Evolutionary conservation across 73 alveolate species (phyloP).

Genomic region (Blepharisma japonicum): DNA sequence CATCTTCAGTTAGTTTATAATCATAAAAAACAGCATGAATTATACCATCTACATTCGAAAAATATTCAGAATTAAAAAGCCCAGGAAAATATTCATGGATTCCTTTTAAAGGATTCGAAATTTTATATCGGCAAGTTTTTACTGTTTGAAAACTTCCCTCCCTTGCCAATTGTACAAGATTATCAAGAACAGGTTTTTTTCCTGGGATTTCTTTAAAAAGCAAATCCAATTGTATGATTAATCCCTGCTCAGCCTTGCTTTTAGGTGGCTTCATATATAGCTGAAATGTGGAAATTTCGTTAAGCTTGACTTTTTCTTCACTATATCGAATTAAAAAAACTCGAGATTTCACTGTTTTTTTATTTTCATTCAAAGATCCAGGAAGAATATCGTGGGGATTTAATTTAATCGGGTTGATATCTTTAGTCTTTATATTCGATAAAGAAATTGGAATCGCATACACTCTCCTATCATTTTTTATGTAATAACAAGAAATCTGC

Average conservation of each 20-base stretch:
- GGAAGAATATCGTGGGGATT: not conserved
- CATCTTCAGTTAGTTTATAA: too few species aligned
- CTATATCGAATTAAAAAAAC: conserved; percentile 48
- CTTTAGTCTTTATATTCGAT: not conserved
- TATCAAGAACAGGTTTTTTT: too few species aligned
- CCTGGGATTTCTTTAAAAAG: too few species aligned
- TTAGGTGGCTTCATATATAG: not conserved
- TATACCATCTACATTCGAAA: not conserved
- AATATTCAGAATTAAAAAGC: not conserved
- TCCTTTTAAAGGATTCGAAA: conserved; percentile 32
- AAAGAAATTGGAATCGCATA: conserved; percentile 7
- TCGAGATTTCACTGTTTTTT: conserved; percentile 20
- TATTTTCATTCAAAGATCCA: conserved; percentile 19
- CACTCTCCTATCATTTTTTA: conserved; percentile 4
- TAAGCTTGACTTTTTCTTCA: conserved; percentile 46
- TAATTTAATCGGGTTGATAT: not conserved
- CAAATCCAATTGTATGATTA: too few species aligned
- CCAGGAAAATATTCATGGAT: conserved; percentile 31
- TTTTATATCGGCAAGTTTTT: not conserved
- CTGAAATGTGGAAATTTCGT: not conserved
- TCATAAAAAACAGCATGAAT: too few species aligned
- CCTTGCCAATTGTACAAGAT: too few species aligned
- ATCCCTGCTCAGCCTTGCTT: too few species aligned
- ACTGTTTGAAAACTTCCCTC: too few species aligned
- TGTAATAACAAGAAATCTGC: not conserved